Conservation (phyloP, 75 land plant species). For the Pinus albicaulis region DNA sequence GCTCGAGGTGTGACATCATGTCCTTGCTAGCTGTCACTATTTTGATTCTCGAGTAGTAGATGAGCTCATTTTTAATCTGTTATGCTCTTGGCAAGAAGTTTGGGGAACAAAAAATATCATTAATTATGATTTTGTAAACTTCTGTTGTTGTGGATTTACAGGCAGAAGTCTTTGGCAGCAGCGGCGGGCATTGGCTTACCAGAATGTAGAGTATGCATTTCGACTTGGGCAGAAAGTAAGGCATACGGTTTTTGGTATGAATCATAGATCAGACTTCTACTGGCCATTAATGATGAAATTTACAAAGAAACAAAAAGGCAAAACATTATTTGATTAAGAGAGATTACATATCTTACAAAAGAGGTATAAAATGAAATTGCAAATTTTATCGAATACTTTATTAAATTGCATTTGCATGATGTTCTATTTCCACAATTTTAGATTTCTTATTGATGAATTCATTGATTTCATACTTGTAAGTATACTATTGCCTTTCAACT, state of each 20-base stretch:
- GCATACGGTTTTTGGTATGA: constrained; percentile 75
- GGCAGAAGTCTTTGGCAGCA: constrained; percentile 86
- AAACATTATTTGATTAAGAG: neutral
- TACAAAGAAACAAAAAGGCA: neutral
- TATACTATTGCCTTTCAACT: no score
- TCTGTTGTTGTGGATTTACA: constrained; percentile 14
- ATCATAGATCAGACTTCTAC: neutral
- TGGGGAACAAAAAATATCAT: neutral
- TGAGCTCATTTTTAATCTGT: neutral
- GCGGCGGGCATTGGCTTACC: constrained; percentile 76
- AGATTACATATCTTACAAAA: neutral
- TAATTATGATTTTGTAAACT: neutral
- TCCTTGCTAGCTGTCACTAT: neutral
- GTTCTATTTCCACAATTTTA: no score
- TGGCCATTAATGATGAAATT: neutral
- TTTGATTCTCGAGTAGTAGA: neutral
- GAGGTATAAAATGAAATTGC: no score
- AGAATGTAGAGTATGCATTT: constrained; percentile 64
- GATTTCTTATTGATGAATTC: no score
- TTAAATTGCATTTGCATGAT: no score
- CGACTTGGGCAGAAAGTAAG: constrained; percentile 91
- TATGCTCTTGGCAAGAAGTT: neutral
- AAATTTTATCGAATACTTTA: no score
- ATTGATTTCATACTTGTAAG: no score
- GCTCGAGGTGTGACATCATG: constrained; percentile 51